phyloP scores from a whole-genome alignment of 208 protist genomes.

The Willaertia magna region DNA sequence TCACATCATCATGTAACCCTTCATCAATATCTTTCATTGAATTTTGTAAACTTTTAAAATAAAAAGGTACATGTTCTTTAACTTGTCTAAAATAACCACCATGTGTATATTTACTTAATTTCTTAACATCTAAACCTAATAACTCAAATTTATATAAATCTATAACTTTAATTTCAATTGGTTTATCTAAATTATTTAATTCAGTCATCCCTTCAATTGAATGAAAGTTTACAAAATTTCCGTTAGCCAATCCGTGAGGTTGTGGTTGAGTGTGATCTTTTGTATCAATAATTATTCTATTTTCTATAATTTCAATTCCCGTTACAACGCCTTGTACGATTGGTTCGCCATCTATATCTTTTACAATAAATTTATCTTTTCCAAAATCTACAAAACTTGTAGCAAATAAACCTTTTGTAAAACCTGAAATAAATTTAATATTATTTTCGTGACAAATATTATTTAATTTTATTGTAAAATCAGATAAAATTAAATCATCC shows the following conservation, averaged over 20 bases:
- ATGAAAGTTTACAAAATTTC: neutral
- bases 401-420: conserved; percentile 42
- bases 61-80: neutral
- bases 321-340: conserved; percentile 37
- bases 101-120: neutral
- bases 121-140: neutral
- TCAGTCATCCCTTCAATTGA: neutral
- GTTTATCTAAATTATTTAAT: neutral
- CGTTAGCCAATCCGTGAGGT: neutral
- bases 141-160: neutral
- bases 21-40: neutral
- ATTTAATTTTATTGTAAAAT: conserved; percentile 33
- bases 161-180: neutral
- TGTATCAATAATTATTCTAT: conserved; percentile 41
- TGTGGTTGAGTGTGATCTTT: neutral
- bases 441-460: conserved; percentile 25
- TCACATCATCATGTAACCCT: neutral
- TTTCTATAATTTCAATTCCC: conserved; percentile 40
- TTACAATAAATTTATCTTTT: conserved; percentile 38
- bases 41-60: conserved; percentile 18
- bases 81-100: neutral
- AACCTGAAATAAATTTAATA: conserved; percentile 35
- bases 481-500: conserved; percentile 19
- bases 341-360: conserved; percentile 52
- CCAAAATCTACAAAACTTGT: conserved; percentile 62